Base-by-base conservation (phyloP, 192 early-diverging fungal genomes). In the Coemansia furcata region DNA sequence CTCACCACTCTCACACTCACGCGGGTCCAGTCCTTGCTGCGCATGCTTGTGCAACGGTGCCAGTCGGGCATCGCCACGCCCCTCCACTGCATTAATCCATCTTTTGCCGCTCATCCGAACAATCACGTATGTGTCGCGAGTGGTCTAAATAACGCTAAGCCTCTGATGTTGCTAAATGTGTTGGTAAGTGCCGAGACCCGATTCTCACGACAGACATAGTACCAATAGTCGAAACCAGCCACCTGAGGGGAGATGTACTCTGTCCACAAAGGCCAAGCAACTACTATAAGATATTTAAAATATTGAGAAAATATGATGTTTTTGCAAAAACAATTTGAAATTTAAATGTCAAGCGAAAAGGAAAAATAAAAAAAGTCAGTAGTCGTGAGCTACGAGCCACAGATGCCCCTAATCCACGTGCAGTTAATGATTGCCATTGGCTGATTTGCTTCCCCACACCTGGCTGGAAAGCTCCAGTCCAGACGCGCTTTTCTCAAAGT, bases 41-140 rank as follows among this genome's bases (percentile, higher is more conserved):
- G 40, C 62, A 47, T 80, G 78, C 19, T 33, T 62, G 68, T 80
- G 78, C 63, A 80, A 59, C 30, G 78, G 78, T 37, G 78, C 66
- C 30, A 80, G 73, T 43, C 62, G 59, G 21, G 63, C 37, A 30
- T 60, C 50, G 47, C 46, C 21, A 23, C 29, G 23, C 19, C 46
- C 46, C 19, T 59, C 21, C 9, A 5, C 55, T 40, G 39, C 19
- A 30, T 23, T 35, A 40, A 12, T 30, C 30, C n/a, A 17, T 29
- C 40, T 8, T 62, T 6, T 35, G 30, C 52, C 52, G 52, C 52
- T 55, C 52, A 55, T 55, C 30, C 30, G 17, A 55, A 55, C 29
- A 32, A 55, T 55, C 12, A 19, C 37, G 38, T 42, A n/a, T 68
- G 59, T 30, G 32, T 66, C n/a, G 23, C 52, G 26, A 33, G 15